phyloP scores from a whole-genome alignment of 129 eudicot species.

The Cynara cardunculus region DNA sequence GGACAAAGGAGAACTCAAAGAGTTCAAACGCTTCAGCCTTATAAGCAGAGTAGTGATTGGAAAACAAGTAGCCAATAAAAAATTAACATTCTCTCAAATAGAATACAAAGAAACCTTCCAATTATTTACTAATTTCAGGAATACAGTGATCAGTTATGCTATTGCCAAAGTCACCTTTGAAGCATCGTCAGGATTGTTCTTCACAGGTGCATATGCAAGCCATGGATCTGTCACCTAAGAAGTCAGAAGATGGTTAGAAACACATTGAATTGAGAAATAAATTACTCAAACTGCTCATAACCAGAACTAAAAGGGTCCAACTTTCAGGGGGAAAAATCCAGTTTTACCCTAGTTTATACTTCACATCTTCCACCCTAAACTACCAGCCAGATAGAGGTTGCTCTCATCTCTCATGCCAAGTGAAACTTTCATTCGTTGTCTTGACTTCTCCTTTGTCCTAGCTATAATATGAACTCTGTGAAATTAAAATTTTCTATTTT shows the following conservation, averaged over 20 bases:
- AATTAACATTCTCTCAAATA: neutral
- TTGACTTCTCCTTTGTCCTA: neutral
- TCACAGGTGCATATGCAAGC: constrained; percentile 98
- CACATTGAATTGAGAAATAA: neutral
- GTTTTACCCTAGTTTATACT: neutral
- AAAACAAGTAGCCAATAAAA: neutral
- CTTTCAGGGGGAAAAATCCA: neutral
- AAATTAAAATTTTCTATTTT: too few species aligned
- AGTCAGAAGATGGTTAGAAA: neutral
- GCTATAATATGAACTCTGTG: neutral
- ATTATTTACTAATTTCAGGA: neutral
- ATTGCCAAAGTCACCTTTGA: constrained; percentile 53
- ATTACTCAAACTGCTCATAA: constrained; percentile 1
- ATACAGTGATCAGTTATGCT: neutral
- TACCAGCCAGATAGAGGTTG: neutral
- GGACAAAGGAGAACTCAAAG: neutral
- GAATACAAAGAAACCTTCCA: neutral
- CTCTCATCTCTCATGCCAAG: neutral
- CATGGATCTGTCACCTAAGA: constrained; percentile 79
- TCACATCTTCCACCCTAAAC: neutral
- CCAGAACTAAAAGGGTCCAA: neutral
- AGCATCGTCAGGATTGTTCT: constrained; percentile 96
- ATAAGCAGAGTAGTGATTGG: neutral
- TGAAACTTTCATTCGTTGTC: neutral
- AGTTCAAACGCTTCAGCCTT: neutral